Percentiles rank a stretch among this genome's conserved stretches.
phyloP scores from a whole-genome alignment of 2,329 filamentous ascomycete species.

The Diaporthe amygdali region DNA sequence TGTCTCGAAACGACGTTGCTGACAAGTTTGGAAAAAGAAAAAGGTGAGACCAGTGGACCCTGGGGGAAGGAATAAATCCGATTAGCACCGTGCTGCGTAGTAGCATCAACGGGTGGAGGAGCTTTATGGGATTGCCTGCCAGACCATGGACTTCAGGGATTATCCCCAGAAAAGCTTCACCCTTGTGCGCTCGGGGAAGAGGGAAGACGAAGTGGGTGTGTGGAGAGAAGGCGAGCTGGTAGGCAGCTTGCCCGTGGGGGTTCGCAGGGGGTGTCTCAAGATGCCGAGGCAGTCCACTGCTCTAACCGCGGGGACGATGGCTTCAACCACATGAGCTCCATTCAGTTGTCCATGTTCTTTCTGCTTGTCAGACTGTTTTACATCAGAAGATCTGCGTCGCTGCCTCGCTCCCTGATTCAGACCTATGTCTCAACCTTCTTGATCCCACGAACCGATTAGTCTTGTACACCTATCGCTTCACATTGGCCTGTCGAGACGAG shows the following conservation, averaged over 20 bases:
- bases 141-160: slow-evolving; percentile 1
- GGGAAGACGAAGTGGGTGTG: neutral
- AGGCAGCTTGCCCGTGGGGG: neutral
- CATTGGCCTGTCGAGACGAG: neutral
- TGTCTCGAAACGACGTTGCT: slow-evolving; percentile 7
- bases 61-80: slow-evolving; percentile 13
- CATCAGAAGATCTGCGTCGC: neutral
- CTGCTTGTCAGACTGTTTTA: slow-evolving; percentile 15
- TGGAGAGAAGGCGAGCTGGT: neutral
- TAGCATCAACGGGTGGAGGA: neutral
- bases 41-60: slow-evolving; percentile 21
- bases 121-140: neutral
- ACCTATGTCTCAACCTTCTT: neutral
- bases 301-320: slow-evolving; percentile 9
- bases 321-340: slow-evolving; percentile 1
- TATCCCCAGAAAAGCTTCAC: neutral
- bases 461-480: neutral
- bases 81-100: neutral
- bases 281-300: slow-evolving; percentile 11
- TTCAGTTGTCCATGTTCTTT: neutral
- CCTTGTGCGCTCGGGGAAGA: neutral
- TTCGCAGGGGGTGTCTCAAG: slow-evolving; percentile 7
- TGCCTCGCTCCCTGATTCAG: neutral
- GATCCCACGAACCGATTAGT: slow-evolving; percentile 10
- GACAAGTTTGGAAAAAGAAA: neutral